phyloP scores from a whole-genome alignment of 305 asterid genomes.

The Fraxinus baroniana region DNA sequence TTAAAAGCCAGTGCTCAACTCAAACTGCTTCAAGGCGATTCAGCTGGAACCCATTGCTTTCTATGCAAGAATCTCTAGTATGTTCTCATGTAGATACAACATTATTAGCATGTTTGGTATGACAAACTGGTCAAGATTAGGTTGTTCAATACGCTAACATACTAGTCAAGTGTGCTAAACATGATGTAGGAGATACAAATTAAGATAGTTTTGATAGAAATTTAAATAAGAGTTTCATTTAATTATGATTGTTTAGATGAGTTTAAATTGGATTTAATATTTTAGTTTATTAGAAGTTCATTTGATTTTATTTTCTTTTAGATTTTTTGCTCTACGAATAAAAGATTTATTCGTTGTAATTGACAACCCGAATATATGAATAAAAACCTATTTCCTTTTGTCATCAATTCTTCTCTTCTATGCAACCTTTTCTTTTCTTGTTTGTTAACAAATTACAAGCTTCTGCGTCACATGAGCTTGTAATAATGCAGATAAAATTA shows the following conservation, averaged over 20 bases:
- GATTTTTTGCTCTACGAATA: neutral
- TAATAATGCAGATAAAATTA: neutral
- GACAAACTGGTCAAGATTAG: neutral
- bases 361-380: neutral
- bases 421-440: neutral
- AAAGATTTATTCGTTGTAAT: neutral
- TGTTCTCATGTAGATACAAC: neutral
- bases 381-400: neutral
- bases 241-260: neutral
- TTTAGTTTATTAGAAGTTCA: neutral
- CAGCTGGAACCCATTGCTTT: constrained; percentile 62
- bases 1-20: constrained; percentile 52
- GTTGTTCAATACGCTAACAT: neutral
- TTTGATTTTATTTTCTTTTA: neutral
- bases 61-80: constrained; percentile 35
- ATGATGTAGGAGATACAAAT: neutral
- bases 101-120: neutral
- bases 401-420: neutral
- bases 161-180: neutral
- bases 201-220: neutral
- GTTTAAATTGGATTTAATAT: neutral
- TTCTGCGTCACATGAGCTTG: neutral
- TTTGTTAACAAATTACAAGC: too few species aligned
- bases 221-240: neutral
- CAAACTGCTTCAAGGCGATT: constrained; percentile 51